Evolutionary conservation across 2,329 filamentous ascomycete genomes (phyloP), one percentile per base, ranked within the genome.

Genomic region (Fusarium miscanthi): DNA sequence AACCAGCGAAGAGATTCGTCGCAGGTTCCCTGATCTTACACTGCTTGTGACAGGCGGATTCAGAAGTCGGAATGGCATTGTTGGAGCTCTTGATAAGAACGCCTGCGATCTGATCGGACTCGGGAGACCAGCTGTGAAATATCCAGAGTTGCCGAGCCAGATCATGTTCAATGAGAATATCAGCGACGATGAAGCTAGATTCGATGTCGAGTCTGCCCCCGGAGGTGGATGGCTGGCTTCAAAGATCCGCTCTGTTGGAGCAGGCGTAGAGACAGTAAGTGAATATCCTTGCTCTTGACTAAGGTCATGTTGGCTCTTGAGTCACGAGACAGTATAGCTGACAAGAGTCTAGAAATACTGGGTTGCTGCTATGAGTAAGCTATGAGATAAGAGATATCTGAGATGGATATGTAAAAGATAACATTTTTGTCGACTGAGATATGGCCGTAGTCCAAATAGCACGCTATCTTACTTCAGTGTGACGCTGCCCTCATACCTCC

Each of bases 141-240:
- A 56, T 33, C 38, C 52, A 8, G 8, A 33, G 6, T 23, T 56
- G 0, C 27, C 52, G 0, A 25, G 1, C 2, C 19, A 12, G 5
- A 56, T 43, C 12, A 17, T 56, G 27, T 33, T 56, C 1, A 43
- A 25, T 4, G 7, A 33, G 8, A 1, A 7, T 21, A 3, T 43
- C 1, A 21, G 16, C 0, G n/a, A 56, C 0, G 21, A 0, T 1
- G 27, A 25, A 1, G 52, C 52, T 3, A 25, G 52, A 25, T 56
- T 56, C 2, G 38, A 56, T 4, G n/a, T 43, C 2, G 52, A 56
- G 5, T 19, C 38, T 31, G 52, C 52, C 0, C 52, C 52, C 0
- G 14, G 3, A 0, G 38, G 21, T 0, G 52, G 52, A 17, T 56
- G 38, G 38, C 3, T 56, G n/a, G n/a, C 52, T 3, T 56, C 38